Evolutionary conservation across 352 stramenopile genomes (phyloP), one percentile per base, ranked within the genome.

Genomic region (Globisporangium paddicum): DNA sequence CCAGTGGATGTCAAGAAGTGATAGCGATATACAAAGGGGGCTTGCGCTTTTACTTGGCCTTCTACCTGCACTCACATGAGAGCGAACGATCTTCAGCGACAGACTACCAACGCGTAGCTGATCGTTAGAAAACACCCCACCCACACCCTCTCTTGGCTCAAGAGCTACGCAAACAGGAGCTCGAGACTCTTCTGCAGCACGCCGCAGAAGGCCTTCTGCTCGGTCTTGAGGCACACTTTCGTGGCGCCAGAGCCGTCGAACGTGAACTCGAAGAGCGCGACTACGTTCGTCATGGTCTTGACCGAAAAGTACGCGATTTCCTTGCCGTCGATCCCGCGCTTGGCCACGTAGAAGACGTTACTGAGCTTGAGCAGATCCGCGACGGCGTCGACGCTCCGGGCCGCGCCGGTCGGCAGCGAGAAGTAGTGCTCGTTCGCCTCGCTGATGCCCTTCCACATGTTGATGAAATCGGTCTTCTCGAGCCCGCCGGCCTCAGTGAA

Each of bases 221-320:
- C 89, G 13, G 90, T 96, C 81, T 98, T 98, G 51, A 98, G 73
- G 62, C 94, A 98, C 66, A 98, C 86, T 72, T 98, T 98, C 46
- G 79, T 89, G 19, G 74, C 79, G 66, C 84, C 86, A 28, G 96
- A 89, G 45, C 87, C 93, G 67, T 98, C 96, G 71, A 98, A 98
- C 48, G 95, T 98, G 55, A 98, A 82, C 69, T 98, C 96, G 30
- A 97, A 90, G 13, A 98, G 80, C 58, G 96, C 96, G 19, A 92
- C 76, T 57, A 97, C 86, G 37, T 93, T 94, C 21, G 90, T 97
- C 62, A 96, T 87, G 52, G 89, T 98, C 65, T 96, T 95, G 73
- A 96, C 78, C n/a, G 80, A 96, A 68, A 97, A 98, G 67, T 98
- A 98, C 18, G 95, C 92, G 49, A 98, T 96, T 64, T 98, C 92